These are phyloP conservation scores for Rhodotorula toruloides DNA, from an alignment of 768 basidiomycete genomes.

Conservation along the genomic window DNA sequence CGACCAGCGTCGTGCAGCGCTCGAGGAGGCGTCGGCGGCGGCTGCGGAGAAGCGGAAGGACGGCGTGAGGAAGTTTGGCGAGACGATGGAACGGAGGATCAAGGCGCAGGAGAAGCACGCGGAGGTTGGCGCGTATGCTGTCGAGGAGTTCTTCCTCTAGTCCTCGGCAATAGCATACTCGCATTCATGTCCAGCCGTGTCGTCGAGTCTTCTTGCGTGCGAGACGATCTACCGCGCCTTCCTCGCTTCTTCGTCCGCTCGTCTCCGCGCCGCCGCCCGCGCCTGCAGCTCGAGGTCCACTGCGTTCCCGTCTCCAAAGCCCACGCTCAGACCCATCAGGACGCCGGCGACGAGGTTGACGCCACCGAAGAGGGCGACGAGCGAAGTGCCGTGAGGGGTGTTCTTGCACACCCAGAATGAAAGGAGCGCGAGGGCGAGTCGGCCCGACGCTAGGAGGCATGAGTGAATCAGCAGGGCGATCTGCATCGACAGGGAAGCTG, in stretches of 20 bases:
- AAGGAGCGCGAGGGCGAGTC: conserved; percentile 2
- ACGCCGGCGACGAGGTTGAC: conserved; percentile 10
- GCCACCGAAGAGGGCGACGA: conserved; percentile 10
- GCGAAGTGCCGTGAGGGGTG: conserved; percentile 1
- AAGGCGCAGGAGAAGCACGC: conserved; percentile 37
- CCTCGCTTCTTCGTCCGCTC: neutral
- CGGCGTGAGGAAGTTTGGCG: conserved; percentile 25
- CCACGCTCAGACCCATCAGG: conserved; percentile 20
- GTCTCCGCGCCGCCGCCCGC: neutral
- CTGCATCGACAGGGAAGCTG: no score
- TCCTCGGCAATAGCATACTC: neutral
- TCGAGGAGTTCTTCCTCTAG: conserved; percentile 32
- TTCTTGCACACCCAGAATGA: neutral
- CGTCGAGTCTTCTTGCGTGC: neutral
- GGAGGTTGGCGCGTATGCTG: conserved; percentile 28
- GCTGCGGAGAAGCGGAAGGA: neutral
- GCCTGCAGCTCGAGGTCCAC: conserved; percentile 22
- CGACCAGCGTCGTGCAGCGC: conserved; percentile 9
- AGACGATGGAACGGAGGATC: conserved; percentile 30
- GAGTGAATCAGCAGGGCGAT: no score
- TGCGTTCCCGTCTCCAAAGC: conserved; percentile 28
- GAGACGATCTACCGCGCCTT: no score
- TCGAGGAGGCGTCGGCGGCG: conserved; percentile 5
- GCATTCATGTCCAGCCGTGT: neutral
- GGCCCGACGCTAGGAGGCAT: conserved; percentile 7